Evolutionary conservation across 192 early-diverging fungal genomes (phyloP).

Genomic region (Backusella mclennaniae): DNA sequence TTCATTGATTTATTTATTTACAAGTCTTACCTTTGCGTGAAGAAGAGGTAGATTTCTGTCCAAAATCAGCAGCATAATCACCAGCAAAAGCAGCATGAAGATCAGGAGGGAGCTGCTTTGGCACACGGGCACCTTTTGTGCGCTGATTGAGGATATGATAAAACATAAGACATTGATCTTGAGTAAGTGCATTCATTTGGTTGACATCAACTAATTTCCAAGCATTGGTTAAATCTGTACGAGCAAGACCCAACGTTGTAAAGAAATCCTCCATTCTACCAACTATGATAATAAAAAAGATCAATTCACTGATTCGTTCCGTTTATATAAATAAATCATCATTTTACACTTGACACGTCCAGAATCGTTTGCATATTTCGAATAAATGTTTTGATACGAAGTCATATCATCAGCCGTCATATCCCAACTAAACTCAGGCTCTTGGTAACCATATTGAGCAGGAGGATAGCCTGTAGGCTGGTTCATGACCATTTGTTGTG

Average conservation of each 20-base stretch:
- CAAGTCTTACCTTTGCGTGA: neutral
- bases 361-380: conserved; percentile 46
- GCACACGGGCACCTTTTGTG: conserved; percentile 49
- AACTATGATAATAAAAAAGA: conserved; percentile 35
- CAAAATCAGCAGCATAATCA: conserved; percentile 45
- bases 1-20: neutral
- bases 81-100: conserved; percentile 53
- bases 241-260: conserved; percentile 46
- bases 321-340: neutral
- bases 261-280: conserved; percentile 57
- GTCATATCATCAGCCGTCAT: conserved; percentile 56
- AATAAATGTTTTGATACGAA: conserved; percentile 57
- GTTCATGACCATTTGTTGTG: conserved; percentile 10
- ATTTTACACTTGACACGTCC: conserved; percentile 49
- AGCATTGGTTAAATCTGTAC: conserved; percentile 52
- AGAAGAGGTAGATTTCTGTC: conserved; percentile 16
- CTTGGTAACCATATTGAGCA: conserved; percentile 12
- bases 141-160: conserved; percentile 58
- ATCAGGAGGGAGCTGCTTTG: conserved; percentile 46
- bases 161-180: conserved; percentile 56
- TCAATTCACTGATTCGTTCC: neutral
- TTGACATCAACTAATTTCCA: conserved; percentile 61
- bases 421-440: conserved; percentile 61
- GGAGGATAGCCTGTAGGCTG: conserved; percentile 21
- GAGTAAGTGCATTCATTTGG: conserved; percentile 48